Percentiles rank a stretch among this genome's conserved stretches.
Conservation (phyloP, 306 rosid species). For the Purshia tridentata region DNA sequence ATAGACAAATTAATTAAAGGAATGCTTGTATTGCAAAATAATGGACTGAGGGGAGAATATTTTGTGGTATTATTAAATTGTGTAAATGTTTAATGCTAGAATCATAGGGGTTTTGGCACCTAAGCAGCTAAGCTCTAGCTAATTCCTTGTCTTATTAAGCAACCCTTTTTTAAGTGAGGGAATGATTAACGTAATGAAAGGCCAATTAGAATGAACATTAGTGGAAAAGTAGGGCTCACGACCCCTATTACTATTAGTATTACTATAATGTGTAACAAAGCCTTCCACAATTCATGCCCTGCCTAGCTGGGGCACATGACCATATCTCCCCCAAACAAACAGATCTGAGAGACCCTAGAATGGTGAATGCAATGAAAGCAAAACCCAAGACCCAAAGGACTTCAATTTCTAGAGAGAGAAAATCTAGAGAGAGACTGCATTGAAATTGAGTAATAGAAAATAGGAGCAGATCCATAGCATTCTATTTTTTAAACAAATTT, state of each 20-base stretch:
- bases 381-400: not conserved
- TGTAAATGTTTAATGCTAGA: not conserved
- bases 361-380: not conserved
- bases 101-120: not conserved
- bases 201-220: too few species aligned
- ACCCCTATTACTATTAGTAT: not conserved
- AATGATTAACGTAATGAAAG: not conserved
- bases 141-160: not conserved
- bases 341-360: not conserved
- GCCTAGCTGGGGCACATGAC: too few species aligned
- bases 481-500: too few species aligned
- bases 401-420: not conserved
- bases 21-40: too few species aligned
- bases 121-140: conserved; percentile 5
- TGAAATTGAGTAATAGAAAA: not conserved
- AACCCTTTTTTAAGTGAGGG: not conserved
- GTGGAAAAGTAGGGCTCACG: not conserved
- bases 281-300: too few species aligned
- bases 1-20: too few species aligned
- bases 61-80: too few species aligned
- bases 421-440: not conserved
- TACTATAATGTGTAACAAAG: too few species aligned
- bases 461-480: too few species aligned
- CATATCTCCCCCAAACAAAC: too few species aligned
- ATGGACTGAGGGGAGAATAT: too few species aligned